Conservation (phyloP, 2,329 filamentous ascomycete species). For the Aspergillus vadensis region DNA sequence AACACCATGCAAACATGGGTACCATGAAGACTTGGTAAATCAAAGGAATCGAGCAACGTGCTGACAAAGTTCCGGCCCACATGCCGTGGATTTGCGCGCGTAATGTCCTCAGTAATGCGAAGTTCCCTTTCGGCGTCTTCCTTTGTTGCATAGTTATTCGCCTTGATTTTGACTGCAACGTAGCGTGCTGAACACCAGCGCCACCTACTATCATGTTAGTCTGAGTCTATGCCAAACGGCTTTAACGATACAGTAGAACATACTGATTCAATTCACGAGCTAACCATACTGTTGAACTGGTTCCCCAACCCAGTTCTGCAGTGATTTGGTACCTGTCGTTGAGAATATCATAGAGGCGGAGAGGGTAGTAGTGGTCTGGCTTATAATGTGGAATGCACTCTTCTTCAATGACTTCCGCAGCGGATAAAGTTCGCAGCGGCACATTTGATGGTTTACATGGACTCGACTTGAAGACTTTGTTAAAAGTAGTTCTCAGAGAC, state of each 20-base stretch:
- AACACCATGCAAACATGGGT: constrained; percentile 41
- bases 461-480: not conserved
- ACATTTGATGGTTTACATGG: constrained; percentile 8
- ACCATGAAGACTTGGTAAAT: constrained; percentile 28
- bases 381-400: constrained; percentile 18
- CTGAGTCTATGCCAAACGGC: constrained; percentile 2
- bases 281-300: constrained; percentile 46
- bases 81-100: constrained; percentile 31
- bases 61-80: constrained; percentile 35
- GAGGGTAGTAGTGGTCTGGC: constrained; percentile 21
- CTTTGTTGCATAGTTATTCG: constrained; percentile 27
- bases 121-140: constrained; percentile 31
- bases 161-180: constrained; percentile 39
- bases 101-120: constrained; percentile 36
- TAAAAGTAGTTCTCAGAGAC: not conserved
- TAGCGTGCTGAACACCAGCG: constrained; percentile 30
- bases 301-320: constrained; percentile 44
- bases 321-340: constrained; percentile 40
- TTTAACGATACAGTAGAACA: not conserved
- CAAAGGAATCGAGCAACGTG: constrained; percentile 39
- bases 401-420: constrained; percentile 16
- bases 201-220: constrained; percentile 23
- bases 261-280: constrained; percentile 34
- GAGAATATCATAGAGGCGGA: constrained; percentile 25
- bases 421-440: constrained; percentile 11